These are phyloP conservation scores for Ampelocalamus luodianensis DNA, from an alignment of 176 grass and related monocot genomes.

Conservation along the genomic window DNA sequence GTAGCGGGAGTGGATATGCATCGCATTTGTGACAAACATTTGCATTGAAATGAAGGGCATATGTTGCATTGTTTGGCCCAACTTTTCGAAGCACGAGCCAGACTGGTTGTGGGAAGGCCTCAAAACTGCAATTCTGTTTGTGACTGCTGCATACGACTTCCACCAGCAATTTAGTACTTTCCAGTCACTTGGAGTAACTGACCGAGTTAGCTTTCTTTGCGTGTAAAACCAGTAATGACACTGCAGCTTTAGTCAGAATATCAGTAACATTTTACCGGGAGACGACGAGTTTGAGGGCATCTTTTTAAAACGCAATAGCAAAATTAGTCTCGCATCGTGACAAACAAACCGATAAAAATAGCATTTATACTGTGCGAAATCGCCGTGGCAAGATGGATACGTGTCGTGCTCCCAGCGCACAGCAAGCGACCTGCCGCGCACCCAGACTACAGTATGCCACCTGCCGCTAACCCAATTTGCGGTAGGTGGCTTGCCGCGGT, in stretches of 20 bases:
- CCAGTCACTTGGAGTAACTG: not conserved
- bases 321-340: too few relatives aligned
- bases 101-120: not conserved
- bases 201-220: not conserved
- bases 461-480: too few relatives aligned
- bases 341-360: too few relatives aligned
- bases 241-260: not conserved
- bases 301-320: too few relatives aligned
- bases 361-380: too few relatives aligned
- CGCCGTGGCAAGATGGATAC: too few relatives aligned
- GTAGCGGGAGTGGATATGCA: constrained; percentile 12
- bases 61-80: not conserved
- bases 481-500: too few relatives aligned
- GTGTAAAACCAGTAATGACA: not conserved
- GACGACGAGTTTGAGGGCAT: too few relatives aligned
- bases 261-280: not conserved
- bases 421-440: too few relatives aligned
- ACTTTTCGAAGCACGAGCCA: not conserved
- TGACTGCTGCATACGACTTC: not conserved
- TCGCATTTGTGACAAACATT: not conserved
- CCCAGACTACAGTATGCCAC: too few relatives aligned
- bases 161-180: not conserved
- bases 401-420: too few relatives aligned
- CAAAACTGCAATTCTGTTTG: not conserved
- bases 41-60: not conserved